phyloP scores from a whole-genome alignment of 805 yeast genomes.

The Lipomyces sp. region DNA sequence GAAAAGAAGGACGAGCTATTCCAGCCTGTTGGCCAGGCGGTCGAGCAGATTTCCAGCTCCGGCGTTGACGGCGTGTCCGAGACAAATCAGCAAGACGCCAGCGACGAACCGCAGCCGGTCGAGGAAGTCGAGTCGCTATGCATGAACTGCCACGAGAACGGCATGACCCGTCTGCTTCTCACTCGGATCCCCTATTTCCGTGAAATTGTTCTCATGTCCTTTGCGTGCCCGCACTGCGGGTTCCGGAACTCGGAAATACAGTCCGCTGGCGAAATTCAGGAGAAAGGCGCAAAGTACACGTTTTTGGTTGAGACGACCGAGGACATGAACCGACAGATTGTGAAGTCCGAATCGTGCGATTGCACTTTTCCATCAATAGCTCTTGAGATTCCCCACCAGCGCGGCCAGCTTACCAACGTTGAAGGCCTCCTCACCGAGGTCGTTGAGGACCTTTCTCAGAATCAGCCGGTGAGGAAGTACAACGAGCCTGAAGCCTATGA shows the following conservation, averaged over 20 bases:
- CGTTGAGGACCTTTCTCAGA: conserved; percentile 72
- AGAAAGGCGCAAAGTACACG: conserved; percentile 73
- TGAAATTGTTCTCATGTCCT: conserved; percentile 90
- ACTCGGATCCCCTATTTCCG: conserved; percentile 90
- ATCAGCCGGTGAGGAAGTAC: conserved; percentile 75
- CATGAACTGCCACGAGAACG: conserved; percentile 89
- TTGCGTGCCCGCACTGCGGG: conserved; percentile 93
- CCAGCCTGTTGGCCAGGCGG: conserved; percentile 23
- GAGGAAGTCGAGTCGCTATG: conserved; percentile 94
- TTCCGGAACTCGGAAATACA: conserved; percentile 89
- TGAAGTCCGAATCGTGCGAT: conserved; percentile 82
- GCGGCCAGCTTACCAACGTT: conserved; percentile 88
- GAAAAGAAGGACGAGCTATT: conserved; percentile 15
- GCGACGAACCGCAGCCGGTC: conserved; percentile 73
- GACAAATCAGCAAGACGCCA: conserved; percentile 20
- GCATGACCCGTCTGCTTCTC: conserved; percentile 75
- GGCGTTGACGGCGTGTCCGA: conserved; percentile 55
- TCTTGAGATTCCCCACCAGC: conserved; percentile 90
- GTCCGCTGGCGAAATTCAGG: conserved; percentile 90
- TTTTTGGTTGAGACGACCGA: conserved; percentile 62
- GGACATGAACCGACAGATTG: conserved; percentile 86
- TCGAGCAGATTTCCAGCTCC: conserved; percentile 48
- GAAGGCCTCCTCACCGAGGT: conserved; percentile 87
- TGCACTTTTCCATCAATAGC: conserved; percentile 81
- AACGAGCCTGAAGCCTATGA: conserved; percentile 70